Evolutionary conservation across 1,284 basidiomycete genomes (phyloP), one percentile per base, ranked within the genome.

Genomic region (Tilletiopsis washingtonensis): DNA sequence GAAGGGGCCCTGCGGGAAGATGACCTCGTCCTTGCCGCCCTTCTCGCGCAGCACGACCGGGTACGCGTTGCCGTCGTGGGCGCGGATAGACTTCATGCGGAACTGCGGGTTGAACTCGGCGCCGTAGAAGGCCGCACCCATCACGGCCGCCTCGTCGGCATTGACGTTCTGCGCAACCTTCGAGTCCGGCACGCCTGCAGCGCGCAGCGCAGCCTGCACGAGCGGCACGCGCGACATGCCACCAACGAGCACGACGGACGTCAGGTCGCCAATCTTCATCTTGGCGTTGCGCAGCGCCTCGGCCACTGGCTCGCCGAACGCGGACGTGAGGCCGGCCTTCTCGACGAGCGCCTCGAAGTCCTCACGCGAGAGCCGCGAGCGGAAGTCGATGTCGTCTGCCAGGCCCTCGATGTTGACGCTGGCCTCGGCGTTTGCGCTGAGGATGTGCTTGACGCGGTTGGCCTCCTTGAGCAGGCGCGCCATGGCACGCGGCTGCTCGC

Each of bases 381-480:
- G 82, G 77, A 90, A 93, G 75, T 99, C 94, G 39, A 91, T 80
- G 67, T 98, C 94, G 66, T 86, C 85, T 25, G 84, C 84, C 5
- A 91, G 74, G 53, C 87, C 88, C 76, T 99, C 93, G 74, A 90
- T 85, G 58, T 80, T 79, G 21, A 84, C 80, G 42, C 75, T 77
- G 17, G 85, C 85, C 43, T 91, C 89, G 9, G 79, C 78, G 73
- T 99, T 99, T 43, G 91, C 91, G 67, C 90, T 94, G 54, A 99
- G 77, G 62, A 98, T 86, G 19, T 85, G 81, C 78, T 97, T 99
- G 62, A 96, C 82, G 49, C 91, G 81, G 43, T 81, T 82, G 0
- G 93, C 89, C 75, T 98, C 94, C 74, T 90, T 91, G 80, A 87
- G 85, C 15, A 98, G 76, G 75, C 91, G 91, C 3, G 88, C 86